Conservation (phyloP, 352 stramenopile genomes). For the Globisporangium paddicum region DNA sequence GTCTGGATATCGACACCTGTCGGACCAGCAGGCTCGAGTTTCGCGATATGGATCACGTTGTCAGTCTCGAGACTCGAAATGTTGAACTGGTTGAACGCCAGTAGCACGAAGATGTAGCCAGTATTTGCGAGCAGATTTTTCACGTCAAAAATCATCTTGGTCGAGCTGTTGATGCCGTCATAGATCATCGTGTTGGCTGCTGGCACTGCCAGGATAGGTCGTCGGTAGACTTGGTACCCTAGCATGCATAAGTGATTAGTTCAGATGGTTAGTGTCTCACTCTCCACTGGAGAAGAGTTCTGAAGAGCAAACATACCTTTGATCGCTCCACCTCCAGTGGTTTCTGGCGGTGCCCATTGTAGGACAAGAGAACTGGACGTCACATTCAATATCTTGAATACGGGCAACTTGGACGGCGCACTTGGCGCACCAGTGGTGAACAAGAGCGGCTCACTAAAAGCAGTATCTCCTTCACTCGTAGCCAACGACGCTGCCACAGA, state of each 20-base stretch:
- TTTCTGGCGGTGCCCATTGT: slow-evolving; percentile 25
- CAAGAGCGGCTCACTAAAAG: slow-evolving; percentile 12
- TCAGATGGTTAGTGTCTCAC: neutral
- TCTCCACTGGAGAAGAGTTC: too few relatives aligned
- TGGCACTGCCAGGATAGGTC: neutral
- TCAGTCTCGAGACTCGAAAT: slow-evolving; percentile 12
- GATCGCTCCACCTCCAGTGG: slow-evolving; percentile 35
- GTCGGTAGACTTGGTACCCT: slow-evolving; percentile 28
- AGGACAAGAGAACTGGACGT: slow-evolving; percentile 25
- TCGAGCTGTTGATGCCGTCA: slow-evolving; percentile 16
- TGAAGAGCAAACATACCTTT: slow-evolving; percentile 27
- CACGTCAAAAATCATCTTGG: slow-evolving; percentile 13
- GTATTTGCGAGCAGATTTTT: slow-evolving; percentile 19
- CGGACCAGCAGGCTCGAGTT: slow-evolving; percentile 13
- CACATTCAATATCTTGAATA: slow-evolving; percentile 14
- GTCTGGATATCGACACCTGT: slow-evolving; percentile 14
- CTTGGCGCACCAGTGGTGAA: slow-evolving; percentile 21
- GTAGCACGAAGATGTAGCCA: slow-evolving; percentile 30
- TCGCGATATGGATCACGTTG: slow-evolving; percentile 17
- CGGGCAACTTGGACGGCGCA: slow-evolving; percentile 12
- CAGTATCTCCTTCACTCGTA: slow-evolving; percentile 15
- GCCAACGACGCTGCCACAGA: slow-evolving; percentile 14
- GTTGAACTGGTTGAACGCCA: slow-evolving; percentile 44
- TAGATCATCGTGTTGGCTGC: slow-evolving; percentile 15
- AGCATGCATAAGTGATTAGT: neutral